phyloP scores from a whole-genome alignment of 2,329 filamentous ascomycete genomes.

The Fusarium humuli region DNA sequence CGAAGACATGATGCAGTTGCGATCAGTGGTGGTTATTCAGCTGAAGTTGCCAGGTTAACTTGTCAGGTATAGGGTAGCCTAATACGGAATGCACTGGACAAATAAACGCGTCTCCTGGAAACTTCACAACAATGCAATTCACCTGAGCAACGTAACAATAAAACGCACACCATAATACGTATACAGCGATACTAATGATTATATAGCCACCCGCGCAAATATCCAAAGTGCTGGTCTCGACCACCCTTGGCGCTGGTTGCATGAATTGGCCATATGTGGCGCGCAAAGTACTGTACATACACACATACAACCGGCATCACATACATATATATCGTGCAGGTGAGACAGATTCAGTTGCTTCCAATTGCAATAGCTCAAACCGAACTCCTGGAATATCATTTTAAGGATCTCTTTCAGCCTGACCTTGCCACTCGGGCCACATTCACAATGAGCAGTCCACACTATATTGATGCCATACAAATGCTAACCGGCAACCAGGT shows the following conservation, averaged over 20 bases:
- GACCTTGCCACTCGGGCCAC: conserved; percentile 14
- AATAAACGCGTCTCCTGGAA: not conserved
- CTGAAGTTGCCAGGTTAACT: not conserved
- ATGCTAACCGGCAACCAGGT: conserved; percentile 8
- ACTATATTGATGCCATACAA: not conserved
- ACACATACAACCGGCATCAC: not conserved
- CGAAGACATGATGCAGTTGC: too few species aligned
- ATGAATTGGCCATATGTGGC: conserved; percentile 7
- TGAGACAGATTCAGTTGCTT: conserved; percentile 25
- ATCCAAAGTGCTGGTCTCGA: not conserved
- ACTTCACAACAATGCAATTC: not conserved
- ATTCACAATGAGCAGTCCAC: not conserved
- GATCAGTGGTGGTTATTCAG: not conserved
- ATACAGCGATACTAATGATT: not conserved
- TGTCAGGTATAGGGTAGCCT: conserved; percentile 23
- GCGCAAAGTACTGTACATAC: conserved; percentile 2
- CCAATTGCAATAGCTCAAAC: not conserved
- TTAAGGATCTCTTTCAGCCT: not conserved
- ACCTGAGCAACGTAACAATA: not conserved
- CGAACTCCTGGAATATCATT: not conserved
- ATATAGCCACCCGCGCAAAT: too few species aligned
- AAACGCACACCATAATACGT: not conserved
- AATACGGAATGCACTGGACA: not conserved
- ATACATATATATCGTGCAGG: conserved; percentile 1
- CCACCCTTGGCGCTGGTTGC: not conserved